Evolutionary conservation across 495 filamentous ascomycete species (phyloP).

Genomic region (Hypoxylon fuscum): DNA sequence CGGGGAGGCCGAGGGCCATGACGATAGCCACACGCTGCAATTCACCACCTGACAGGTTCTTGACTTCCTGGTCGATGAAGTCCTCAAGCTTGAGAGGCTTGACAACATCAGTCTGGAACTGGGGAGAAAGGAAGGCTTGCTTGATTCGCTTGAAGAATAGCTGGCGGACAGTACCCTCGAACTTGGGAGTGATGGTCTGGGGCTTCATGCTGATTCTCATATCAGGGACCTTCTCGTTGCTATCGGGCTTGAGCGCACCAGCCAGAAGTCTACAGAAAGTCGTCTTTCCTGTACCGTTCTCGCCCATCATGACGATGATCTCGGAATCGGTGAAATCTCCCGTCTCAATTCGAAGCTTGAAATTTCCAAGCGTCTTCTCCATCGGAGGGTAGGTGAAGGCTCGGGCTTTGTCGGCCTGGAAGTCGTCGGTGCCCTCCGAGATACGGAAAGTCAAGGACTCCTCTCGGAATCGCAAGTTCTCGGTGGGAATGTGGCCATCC

Average conservation of each 20-base stretch:
- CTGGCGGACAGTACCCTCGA: conserved; percentile 87
- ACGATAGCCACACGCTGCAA: conserved; percentile 98
- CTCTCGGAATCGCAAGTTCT: conserved; percentile 98
- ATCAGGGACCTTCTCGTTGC: conserved; percentile 74
- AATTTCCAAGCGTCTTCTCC: conserved; percentile 92
- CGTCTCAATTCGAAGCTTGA: conserved; percentile 81
- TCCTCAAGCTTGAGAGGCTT: conserved; percentile 97
- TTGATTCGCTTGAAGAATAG: conserved; percentile 98
- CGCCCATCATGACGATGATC: conserved; percentile 99
- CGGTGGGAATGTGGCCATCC: conserved; percentile 95
- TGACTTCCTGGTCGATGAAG: conserved; percentile 99
- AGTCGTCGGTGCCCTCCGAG: conserved; percentile 90
- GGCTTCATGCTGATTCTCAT: conserved; percentile 99
- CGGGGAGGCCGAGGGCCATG: conserved; percentile 91
- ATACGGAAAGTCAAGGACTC: conserved; percentile 97
- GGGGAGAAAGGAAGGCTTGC: conserved; percentile 91
- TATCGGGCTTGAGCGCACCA: conserved; percentile 90
- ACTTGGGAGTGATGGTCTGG: conserved; percentile 98
- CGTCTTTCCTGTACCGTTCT: conserved; percentile 94
- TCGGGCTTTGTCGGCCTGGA: conserved; percentile 82
- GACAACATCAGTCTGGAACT: conserved; percentile 99
- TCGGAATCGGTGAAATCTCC: conserved; percentile 97
- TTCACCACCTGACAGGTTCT: conserved; percentile 98
- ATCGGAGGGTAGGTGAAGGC: conserved; percentile 88
- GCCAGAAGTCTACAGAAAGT: conserved; percentile 98